Percentiles rank a stretch among this genome's conserved stretches.
phyloP scores from a whole-genome alignment of 805 yeast genomes.

The Candida manassasensis region DNA sequence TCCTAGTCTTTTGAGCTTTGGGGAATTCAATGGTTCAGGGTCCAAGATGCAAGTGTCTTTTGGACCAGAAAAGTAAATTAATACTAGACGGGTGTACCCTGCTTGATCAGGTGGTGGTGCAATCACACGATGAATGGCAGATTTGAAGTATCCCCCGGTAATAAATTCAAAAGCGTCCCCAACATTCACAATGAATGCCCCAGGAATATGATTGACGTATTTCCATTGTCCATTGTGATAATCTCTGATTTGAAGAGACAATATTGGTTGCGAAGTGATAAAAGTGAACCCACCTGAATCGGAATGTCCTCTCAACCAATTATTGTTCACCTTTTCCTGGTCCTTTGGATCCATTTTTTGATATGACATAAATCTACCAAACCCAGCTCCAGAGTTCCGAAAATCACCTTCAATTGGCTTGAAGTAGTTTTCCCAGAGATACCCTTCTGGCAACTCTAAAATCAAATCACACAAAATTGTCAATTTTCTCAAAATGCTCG shows the following conservation, averaged over 20 bases:
- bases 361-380: slow-evolving; percentile 27
- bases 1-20: slow-evolving; percentile 20
- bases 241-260: slow-evolving; percentile 27
- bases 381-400: slow-evolving; percentile 24
- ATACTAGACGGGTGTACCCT: slow-evolving; percentile 18
- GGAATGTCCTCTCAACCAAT: slow-evolving; percentile 29
- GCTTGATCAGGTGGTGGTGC: slow-evolving; percentile 24
- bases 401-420: slow-evolving; percentile 19
- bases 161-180: slow-evolving; percentile 30
- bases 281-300: slow-evolving; percentile 28
- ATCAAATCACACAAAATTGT: slow-evolving; percentile 22
- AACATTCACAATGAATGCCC: slow-evolving; percentile 25
- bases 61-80: slow-evolving; percentile 24
- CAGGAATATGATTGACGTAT: slow-evolving; percentile 26
- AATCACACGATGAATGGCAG: slow-evolving; percentile 23
- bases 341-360: slow-evolving; percentile 22
- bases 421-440: slow-evolving; percentile 24
- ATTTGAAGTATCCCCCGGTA: slow-evolving; percentile 26
- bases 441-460: slow-evolving; percentile 26
- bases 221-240: slow-evolving; percentile 26
- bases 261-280: slow-evolving; percentile 28
- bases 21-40: slow-evolving; percentile 23
- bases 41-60: slow-evolving; percentile 17
- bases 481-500: slow-evolving; percentile 18
- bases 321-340: slow-evolving; percentile 19